phyloP scores from a whole-genome alignment of 208 protist species.

The Trypanosoma cruzi region DNA sequence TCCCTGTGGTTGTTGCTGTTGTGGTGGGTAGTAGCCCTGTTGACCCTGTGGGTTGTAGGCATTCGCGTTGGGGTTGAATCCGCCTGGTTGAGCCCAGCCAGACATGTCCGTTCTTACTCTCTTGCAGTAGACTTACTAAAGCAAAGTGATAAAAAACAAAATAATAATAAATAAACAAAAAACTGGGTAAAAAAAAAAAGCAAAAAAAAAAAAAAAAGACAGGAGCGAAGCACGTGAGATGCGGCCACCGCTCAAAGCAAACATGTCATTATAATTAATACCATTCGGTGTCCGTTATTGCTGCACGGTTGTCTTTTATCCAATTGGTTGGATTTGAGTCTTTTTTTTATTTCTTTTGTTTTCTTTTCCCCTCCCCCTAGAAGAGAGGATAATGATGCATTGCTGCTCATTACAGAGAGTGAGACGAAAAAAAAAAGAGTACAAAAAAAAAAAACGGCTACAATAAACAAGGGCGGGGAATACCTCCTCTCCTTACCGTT shows the following conservation, averaged over 20 bases:
- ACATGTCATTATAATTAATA: background rate
- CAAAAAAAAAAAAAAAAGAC: too few relatives aligned
- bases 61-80: constrained; percentile 42
- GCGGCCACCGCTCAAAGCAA: background rate
- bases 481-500: constrained; percentile 4
- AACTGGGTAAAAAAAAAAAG: too few relatives aligned
- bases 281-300: too few relatives aligned
- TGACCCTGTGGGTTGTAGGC: constrained; percentile 17
- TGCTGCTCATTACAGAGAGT: background rate
- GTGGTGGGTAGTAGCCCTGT: constrained; percentile 21
- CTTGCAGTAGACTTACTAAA: background rate
- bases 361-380: too few relatives aligned
- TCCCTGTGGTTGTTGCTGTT: constrained; percentile 37
- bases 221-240: background rate
- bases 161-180: background rate
- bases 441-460: constrained; percentile 6
- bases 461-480: constrained; percentile 3
- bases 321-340: too few relatives aligned
- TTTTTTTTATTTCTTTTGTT: too few relatives aligned
- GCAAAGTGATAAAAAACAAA: background rate
- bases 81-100: constrained; percentile 64
- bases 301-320: too few relatives aligned
- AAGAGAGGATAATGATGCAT: too few relatives aligned
- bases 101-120: constrained; percentile 40
- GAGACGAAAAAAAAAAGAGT: constrained; percentile 7